phyloP scores from a whole-genome alignment of 2,329 filamentous ascomycete species.

The Domatiomyces catenatus region DNA sequence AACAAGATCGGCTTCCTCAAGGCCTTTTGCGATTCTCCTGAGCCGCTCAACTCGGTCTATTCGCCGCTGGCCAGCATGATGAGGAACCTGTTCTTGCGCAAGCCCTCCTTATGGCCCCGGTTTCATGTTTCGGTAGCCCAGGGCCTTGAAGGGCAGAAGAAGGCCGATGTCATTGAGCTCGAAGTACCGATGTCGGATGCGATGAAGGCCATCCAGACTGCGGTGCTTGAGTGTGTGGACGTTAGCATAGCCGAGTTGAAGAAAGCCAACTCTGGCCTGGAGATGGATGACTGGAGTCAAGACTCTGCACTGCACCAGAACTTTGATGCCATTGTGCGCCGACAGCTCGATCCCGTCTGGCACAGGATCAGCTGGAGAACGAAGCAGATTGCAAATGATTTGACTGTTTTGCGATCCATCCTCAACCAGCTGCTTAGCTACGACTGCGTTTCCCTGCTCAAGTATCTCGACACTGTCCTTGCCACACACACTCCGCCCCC shows the following conservation, averaged over 20 bases:
- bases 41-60: conserved; percentile 79
- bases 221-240: conserved; percentile 90
- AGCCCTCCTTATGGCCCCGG: conserved; percentile 77
- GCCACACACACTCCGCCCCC: conserved; percentile 79
- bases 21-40: conserved; percentile 85
- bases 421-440: conserved; percentile 68
- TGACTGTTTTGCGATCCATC: conserved; percentile 68
- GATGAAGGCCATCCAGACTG: conserved; percentile 87
- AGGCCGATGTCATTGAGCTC: conserved; percentile 91
- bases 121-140: conserved; percentile 85
- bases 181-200: conserved; percentile 90
- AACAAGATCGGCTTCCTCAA: conserved; percentile 92
- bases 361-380: conserved; percentile 92
- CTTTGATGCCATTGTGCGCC: conserved; percentile 75
- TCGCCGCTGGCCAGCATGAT: conserved; percentile 79
- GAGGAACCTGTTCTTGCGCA: conserved; percentile 78
- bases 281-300: conserved; percentile 94
- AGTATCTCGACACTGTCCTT: conserved; percentile 85
- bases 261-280: conserved; percentile 74
- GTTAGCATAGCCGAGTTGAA: conserved; percentile 86
- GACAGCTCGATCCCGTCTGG: conserved; percentile 92
- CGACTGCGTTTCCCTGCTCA: conserved; percentile 80
- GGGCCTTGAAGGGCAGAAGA: conserved; percentile 77
- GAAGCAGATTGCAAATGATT: conserved; percentile 79
- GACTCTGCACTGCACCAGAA: conserved; percentile 85